phyloP scores from a whole-genome alignment of 208 protist genomes.

The Porcisia hertigi region DNA sequence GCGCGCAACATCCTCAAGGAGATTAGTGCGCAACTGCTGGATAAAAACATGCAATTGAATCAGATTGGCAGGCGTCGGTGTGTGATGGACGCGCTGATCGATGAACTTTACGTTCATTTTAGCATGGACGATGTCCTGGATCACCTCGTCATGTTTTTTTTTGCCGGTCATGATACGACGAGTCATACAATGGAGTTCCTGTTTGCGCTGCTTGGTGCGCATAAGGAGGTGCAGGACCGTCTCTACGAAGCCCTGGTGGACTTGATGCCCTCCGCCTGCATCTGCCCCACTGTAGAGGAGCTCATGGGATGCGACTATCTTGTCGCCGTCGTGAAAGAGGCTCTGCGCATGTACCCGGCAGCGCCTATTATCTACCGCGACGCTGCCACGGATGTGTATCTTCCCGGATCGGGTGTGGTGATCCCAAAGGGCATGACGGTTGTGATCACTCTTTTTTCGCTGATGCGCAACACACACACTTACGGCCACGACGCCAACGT shows the following conservation, averaged over 20 bases:
- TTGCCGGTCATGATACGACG: conserved; percentile 62
- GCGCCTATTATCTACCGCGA: conserved; percentile 66
- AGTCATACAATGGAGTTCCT: conserved; percentile 58
- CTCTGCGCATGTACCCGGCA: conserved; percentile 53
- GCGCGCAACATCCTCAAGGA: conserved; percentile 33
- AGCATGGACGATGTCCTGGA: conserved; percentile 45
- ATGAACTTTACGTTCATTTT: conserved; percentile 41
- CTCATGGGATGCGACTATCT: conserved; percentile 55
- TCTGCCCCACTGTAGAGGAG: conserved; percentile 49
- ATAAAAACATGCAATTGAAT: conserved; percentile 33
- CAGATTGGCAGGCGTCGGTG: conserved; percentile 26
- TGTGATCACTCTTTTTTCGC: conserved; percentile 54
- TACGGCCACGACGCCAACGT: conserved; percentile 42
- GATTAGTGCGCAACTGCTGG: conserved; percentile 35
- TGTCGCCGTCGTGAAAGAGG: conserved; percentile 46
- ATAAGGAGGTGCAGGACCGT: conserved; percentile 40
- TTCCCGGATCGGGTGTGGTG: conserved; percentile 48
- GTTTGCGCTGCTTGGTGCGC: conserved; percentile 39
- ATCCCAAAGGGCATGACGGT: conserved; percentile 46
- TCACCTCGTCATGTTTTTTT: conserved; percentile 61
- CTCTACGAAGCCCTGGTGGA: conserved; percentile 45
- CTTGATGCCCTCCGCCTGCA: conserved; percentile 40
- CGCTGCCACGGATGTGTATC: conserved; percentile 36
- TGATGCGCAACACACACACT: conserved; percentile 45
- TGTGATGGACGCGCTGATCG: conserved; percentile 52